Evolutionary conservation across 108 stramenopile species (phyloP).

Genomic region (Cyclotella baltica): DNA sequence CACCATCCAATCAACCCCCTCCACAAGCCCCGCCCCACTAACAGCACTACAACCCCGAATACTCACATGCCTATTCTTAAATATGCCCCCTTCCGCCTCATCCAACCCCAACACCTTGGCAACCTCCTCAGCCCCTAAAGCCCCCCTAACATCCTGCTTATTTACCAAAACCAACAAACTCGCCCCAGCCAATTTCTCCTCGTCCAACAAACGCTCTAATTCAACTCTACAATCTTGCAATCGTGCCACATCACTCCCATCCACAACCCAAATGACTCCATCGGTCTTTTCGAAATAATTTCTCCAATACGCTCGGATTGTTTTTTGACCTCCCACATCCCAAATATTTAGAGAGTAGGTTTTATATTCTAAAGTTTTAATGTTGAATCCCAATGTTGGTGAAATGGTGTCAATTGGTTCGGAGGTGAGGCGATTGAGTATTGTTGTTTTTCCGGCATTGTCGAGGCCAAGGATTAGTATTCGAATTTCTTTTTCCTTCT

Average conservation of each 20-base stretch:
- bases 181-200: constrained; percentile 98
- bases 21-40: constrained; percentile 91
- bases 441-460: constrained; percentile 97
- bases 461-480: constrained; percentile 96
- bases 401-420: constrained; percentile 94
- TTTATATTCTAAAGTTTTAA: constrained; percentile 93
- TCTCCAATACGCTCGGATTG: constrained; percentile 99
- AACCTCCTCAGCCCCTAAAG: constrained; percentile 83
- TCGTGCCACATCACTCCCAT: constrained; percentile 86
- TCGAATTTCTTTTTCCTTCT: constrained; percentile 97
- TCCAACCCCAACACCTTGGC: constrained; percentile 77
- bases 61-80: constrained; percentile 86
- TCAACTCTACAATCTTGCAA: constrained; percentile 90
- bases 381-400: constrained; percentile 98
- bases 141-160: constrained; percentile 96
- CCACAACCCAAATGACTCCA: constrained; percentile 99
- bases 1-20: constrained; percentile 98
- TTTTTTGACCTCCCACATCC: constrained; percentile 99
- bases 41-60: constrained; percentile 94
- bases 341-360: constrained; percentile 86
- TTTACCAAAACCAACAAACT: constrained; percentile 97
- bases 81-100: constrained; percentile 52
- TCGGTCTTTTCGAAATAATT: constrained; percentile 99
- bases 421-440: constrained; percentile 91
- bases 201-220: constrained; percentile 80